Percentiles rank a stretch among this genome's conserved stretches.
phyloP scores from a whole-genome alignment of 169 alveolate genomes.

The Plasmodium vinckei region DNA sequence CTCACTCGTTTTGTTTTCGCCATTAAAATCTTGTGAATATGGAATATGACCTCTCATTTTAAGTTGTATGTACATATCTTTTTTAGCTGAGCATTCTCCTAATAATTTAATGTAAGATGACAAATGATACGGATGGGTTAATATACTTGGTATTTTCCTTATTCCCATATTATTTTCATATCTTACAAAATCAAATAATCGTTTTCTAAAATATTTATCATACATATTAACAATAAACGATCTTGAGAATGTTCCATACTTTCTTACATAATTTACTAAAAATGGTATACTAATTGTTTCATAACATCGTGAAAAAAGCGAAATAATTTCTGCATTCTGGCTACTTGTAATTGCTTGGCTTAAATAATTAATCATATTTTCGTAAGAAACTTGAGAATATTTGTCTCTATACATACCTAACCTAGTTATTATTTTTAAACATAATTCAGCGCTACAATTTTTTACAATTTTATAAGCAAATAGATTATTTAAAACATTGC shows the following conservation, averaged over 20 bases:
- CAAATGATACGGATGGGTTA: constrained; percentile 84
- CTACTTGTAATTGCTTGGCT: constrained; percentile 74
- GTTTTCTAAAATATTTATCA: constrained; percentile 78
- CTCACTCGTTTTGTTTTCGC: background rate
- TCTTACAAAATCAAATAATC: constrained; percentile 83
- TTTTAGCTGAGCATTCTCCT: constrained; percentile 85
- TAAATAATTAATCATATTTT: constrained; percentile 79
- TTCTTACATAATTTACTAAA: constrained; percentile 86
- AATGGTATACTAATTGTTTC: constrained; percentile 86
- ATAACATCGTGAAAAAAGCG: constrained; percentile 83
- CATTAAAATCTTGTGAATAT: constrained; percentile 19
- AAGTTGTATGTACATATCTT: constrained; percentile 82
- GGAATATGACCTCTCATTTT: constrained; percentile 82
- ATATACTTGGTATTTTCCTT: constrained; percentile 76
- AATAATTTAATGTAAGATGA: constrained; percentile 81
- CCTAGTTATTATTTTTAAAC: constrained; percentile 80
- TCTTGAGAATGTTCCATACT: constrained; percentile 85
- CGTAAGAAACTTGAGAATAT: constrained; percentile 81
- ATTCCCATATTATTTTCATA: constrained; percentile 68
- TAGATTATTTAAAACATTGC: constrained; percentile 81
- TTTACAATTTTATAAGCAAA: constrained; percentile 83
- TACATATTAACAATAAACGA: constrained; percentile 82
- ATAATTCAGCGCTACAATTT: constrained; percentile 85
- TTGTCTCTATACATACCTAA: constrained; percentile 84
- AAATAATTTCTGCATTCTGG: constrained; percentile 83